Base-by-base conservation (phyloP, 148 eudicot species). In the Vaccinium myrtillus region DNA sequence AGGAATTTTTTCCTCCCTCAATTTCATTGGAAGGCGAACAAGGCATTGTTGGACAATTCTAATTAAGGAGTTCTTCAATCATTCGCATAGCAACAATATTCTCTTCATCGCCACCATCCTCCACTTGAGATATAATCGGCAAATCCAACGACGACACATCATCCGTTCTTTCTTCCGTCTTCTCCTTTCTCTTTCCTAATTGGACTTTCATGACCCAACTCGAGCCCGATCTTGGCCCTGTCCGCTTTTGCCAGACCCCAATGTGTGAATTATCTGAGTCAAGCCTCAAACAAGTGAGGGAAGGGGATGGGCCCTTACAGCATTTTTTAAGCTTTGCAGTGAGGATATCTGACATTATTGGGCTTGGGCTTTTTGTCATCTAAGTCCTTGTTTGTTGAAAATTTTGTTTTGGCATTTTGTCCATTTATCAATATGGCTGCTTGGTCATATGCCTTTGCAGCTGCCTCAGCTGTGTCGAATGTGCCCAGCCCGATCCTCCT, bases 401-500 rank as follows among this genome's bases (percentile, higher is more conserved):
- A 96, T 73, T 96, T 96, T 2, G 98, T 96, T 87, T 96, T 96
- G 0, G 98, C 98, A 69, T 87, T 93, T 21, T 89, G 98, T 11
- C 98, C 98, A 65, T 85, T 93, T 96, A 96, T 96, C 21, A 94
- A 30, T 23, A 96, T 91, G 67, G 98, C 95, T 9, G 98, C 98
- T 90, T 96, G 91, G 73, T 96, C 98, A 78, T 96, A 96, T 48
- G 98, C 98, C 75, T 89, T 83, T 5, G 98, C 98, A 21, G 98
- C 98, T 69, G 92, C 98, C 82, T 96, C 98, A 1, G 98, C 98
- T 12, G 98, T 96, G 88, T 96, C 98, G 46, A 91, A 94, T 65
- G 98, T 96, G n/a, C 98, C 98, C 67, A 96, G 83, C 97, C 97
- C 94, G n/a, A 94, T 91, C 90, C 98, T 90, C 75, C 92, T 92